These are phyloP conservation scores for Aquilaria agallochum DNA, from an alignment of 441 rosid genomes.

Conservation along the genomic window DNA sequence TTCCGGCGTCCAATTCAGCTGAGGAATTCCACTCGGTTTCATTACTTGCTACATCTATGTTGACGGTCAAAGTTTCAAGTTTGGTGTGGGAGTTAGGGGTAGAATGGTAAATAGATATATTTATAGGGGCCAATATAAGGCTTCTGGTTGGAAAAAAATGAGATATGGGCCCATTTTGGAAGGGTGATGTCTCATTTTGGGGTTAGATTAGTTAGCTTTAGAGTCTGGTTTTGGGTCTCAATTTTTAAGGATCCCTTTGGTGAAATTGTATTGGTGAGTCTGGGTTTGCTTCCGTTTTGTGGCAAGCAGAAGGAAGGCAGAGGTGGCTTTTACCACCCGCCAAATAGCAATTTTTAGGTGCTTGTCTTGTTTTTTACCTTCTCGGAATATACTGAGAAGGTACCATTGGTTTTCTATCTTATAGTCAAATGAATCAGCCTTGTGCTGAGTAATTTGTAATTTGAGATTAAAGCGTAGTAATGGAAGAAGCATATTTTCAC, in stretches of 20 bases:
- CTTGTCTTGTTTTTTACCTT: not conserved
- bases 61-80: slow-evolving; percentile 5
- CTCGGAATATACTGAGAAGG: slow-evolving; percentile 1
- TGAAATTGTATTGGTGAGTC: not conserved
- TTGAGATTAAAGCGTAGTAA: not conserved
- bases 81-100: slow-evolving; percentile 12
- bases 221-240: not conserved
- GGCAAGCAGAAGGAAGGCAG: slow-evolving; percentile 25
- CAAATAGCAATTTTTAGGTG: not conserved
- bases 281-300: not conserved
- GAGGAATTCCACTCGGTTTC: not conserved
- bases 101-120: not conserved
- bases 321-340: slow-evolving; percentile 63
- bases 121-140: not conserved
- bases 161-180: slow-evolving; percentile 32
- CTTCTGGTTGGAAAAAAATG: slow-evolving; percentile 15
- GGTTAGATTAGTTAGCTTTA: slow-evolving; percentile 7
- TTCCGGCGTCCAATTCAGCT: slow-evolving; percentile 74
- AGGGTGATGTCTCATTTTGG: slow-evolving; percentile 23
- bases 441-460: slow-evolving; percentile 9
- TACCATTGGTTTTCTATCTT: slow-evolving; percentile 3
- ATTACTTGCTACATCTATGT: not conserved
- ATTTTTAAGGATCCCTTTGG: slow-evolving; percentile 7
- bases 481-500: not conserved
- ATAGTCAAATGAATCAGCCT: slow-evolving; percentile 19